Conservation (phyloP, 345 rosid genomes). For the Clausena lansium region DNA sequence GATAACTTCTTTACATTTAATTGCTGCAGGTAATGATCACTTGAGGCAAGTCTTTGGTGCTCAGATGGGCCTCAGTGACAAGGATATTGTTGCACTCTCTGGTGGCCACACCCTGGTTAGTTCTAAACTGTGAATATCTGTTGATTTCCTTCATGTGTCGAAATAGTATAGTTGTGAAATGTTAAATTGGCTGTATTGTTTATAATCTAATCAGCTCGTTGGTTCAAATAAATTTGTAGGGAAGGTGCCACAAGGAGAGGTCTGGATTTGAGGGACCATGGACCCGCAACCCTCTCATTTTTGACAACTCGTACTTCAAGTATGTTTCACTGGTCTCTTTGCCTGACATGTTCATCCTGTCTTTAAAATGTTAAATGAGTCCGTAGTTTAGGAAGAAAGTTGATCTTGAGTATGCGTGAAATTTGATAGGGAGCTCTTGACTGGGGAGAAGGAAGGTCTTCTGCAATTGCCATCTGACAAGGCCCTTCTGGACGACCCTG, state of each 20-base stretch:
- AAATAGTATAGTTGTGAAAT: background rate
- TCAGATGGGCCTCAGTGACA: constrained; percentile 87
- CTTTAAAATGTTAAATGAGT: background rate
- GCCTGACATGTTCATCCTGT: background rate
- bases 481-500: constrained; percentile 80
- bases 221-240: constrained; percentile 38
- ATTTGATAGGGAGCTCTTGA: constrained; percentile 67
- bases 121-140: background rate
- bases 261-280: constrained; percentile 98
- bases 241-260: constrained; percentile 93
- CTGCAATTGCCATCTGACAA: constrained; percentile 77
- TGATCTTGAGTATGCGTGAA: background rate
- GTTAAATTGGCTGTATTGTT: background rate
- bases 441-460: constrained; percentile 83
- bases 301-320: constrained; percentile 93
- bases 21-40: constrained; percentile 62
- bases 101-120: constrained; percentile 97
- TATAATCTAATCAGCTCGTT: background rate
- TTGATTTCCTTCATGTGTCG: background rate
- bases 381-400: background rate
- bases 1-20: background rate
- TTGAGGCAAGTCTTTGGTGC: constrained; percentile 64
- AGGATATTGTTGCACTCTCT: constrained; percentile 89
- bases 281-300: constrained; percentile 84
- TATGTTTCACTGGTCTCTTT: constrained; percentile 23